These are phyloP conservation scores for Dactylellina sp. DNA, from an alignment of 2,329 filamentous ascomycete genomes.

Conservation along the genomic window DNA sequence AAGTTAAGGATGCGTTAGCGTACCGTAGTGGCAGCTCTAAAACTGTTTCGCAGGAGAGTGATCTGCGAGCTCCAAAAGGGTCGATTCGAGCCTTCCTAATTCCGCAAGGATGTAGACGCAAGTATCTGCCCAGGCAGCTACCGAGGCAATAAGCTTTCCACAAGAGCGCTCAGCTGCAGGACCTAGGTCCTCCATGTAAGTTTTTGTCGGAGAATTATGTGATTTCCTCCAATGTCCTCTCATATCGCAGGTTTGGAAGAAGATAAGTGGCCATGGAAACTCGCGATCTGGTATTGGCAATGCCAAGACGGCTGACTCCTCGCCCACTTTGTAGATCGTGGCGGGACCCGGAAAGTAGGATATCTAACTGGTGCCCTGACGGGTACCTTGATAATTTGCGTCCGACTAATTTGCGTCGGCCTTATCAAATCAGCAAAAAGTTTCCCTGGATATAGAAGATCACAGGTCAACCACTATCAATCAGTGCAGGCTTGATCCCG, in stretches of 20 bases:
- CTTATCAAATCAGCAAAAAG: not conserved
- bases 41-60: slow-evolving; percentile 10
- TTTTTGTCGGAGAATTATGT: slow-evolving; percentile 22
- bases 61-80: slow-evolving; percentile 37
- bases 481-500: not conserved
- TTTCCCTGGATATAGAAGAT: not conserved
- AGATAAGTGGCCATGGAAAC: too few relatives aligned
- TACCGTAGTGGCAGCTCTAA: slow-evolving; percentile 21
- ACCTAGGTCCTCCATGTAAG: slow-evolving; percentile 8
- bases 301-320: not conserved
- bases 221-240: slow-evolving; percentile 1
- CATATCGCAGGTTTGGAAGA: too few relatives aligned
- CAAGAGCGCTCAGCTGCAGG: not conserved
- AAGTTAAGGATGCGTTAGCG: slow-evolving; percentile 15
- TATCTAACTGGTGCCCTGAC: not conserved
- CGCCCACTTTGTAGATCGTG: slow-evolving; percentile 15
- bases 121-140: slow-evolving; percentile 51
- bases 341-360: slow-evolving; percentile 21
- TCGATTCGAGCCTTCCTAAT: slow-evolving; percentile 50
- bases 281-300: slow-evolving; percentile 4
- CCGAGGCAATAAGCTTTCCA: slow-evolving; percentile 51
- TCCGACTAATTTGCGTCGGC: slow-evolving; percentile 13
- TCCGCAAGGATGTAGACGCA: slow-evolving; percentile 39
- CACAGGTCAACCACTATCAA: not conserved
- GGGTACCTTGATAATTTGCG: not conserved